Evolutionary conservation across 164 flowering plant species (phyloP).

Genomic region (Euptelea pleiosperma): DNA sequence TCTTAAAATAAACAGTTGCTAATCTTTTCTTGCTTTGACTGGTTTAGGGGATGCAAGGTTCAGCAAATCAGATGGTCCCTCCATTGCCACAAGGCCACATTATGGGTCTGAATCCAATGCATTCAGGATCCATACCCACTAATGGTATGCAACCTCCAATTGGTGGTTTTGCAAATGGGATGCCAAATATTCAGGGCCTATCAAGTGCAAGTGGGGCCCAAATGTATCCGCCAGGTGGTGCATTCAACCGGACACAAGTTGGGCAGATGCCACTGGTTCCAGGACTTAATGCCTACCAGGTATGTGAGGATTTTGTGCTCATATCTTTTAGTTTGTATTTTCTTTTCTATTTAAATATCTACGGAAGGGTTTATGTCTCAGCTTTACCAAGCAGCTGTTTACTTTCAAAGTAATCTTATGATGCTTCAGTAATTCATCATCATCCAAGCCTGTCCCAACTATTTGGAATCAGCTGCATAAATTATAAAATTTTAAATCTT

Average conservation of each 20-base stretch:
- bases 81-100: constrained; percentile 69
- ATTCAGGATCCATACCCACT: constrained; percentile 45
- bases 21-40: neutral
- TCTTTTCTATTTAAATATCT: neutral
- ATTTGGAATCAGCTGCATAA: neutral
- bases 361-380: neutral
- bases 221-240: constrained; percentile 66
- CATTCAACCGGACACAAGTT: constrained; percentile 57
- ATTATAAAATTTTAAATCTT: no score
- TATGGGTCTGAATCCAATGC: constrained; percentile 82
- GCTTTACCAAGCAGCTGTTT: neutral
- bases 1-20: neutral
- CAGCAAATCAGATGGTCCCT: constrained; percentile 68
- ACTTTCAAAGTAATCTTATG: no score
- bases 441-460: neutral
- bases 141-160: constrained; percentile 43
- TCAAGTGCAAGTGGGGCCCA: constrained; percentile 54
- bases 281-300: constrained; percentile 84
- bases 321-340: neutral
- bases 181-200: constrained; percentile 63
- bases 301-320: constrained; percentile 17
- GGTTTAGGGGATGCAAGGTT: constrained; percentile 70
- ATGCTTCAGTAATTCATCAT: no score
- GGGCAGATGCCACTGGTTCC: constrained; percentile 77
- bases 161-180: constrained; percentile 55